Evolutionary conservation across 768 basidiomycete species (phyloP).

Genomic region (Suillus alpinus): DNA sequence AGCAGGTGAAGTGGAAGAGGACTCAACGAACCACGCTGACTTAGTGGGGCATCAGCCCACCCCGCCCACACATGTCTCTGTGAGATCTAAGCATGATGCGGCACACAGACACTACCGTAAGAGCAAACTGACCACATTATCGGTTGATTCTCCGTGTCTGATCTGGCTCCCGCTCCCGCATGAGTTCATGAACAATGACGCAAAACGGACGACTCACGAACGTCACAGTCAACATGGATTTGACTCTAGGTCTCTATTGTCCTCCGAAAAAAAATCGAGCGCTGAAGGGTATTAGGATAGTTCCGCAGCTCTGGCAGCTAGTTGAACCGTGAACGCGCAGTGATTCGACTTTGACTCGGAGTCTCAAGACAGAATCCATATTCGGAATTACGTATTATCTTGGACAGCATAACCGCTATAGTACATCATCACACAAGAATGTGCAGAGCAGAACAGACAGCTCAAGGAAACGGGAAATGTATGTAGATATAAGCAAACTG

Average conservation of each 20-base stretch:
- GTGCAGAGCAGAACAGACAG: no score
- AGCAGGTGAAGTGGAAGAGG: not conserved
- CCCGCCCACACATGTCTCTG: constrained; percentile 67
- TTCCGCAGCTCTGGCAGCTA: not conserved
- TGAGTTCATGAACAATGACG: not conserved
- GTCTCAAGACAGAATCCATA: no score
- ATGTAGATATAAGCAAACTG: no score
- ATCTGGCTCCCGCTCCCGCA: constrained; percentile 42
- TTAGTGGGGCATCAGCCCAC: constrained; percentile 69
- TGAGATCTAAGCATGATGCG: not conserved
- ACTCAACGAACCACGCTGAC: constrained; percentile 61
- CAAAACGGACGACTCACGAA: not conserved
- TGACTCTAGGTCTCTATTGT: not conserved
- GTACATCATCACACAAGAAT: no score
- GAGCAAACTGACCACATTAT: constrained; percentile 56
- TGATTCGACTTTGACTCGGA: no score
- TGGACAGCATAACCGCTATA: no score
- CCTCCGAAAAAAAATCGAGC: not conserved
- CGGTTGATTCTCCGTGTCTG: constrained; percentile 75
- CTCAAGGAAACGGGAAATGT: no score
- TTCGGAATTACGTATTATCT: no score
- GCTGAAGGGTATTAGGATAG: not conserved
- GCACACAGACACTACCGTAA: not conserved
- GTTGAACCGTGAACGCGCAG: no score
- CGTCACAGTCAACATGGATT: not conserved